A percentile compares a stretch with the other conserved stretches of the same genome.
Evolutionary conservation across 2,329 filamentous ascomycete species (phyloP).

Genomic region (Cytospora paraplurivora): DNA sequence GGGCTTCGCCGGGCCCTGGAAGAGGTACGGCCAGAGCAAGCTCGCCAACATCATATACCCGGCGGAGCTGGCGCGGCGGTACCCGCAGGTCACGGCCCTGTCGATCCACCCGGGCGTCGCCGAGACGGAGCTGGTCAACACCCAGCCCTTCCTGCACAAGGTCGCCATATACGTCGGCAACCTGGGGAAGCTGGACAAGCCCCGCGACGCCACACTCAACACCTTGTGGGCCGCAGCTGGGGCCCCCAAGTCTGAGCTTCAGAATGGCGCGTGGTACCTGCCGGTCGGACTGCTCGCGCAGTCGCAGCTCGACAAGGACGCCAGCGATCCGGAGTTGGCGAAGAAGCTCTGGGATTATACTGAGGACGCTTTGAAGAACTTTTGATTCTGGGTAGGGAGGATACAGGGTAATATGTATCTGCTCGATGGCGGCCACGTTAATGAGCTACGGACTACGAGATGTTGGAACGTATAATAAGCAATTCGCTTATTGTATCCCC

Average conservation of each 20-base stretch:
- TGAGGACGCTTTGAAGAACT: neutral
- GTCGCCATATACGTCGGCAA: neutral
- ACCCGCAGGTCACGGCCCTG: slow-evolving; percentile 42
- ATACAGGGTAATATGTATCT: too few relatives aligned
- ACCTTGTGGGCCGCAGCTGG: neutral
- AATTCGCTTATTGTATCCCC: too few relatives aligned
- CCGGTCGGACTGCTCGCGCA: neutral
- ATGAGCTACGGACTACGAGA: too few relatives aligned
- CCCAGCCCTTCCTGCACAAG: neutral
- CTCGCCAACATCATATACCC: slow-evolving; percentile 48
- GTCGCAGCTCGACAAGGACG: neutral
- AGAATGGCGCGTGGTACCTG: neutral
- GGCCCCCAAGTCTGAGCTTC: neutral
- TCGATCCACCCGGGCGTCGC: slow-evolving; percentile 46
- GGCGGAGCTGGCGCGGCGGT: slow-evolving; percentile 39
- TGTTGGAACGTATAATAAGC: too few relatives aligned
- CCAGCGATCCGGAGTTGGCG: neutral
- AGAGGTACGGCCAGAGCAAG: slow-evolving; percentile 49
- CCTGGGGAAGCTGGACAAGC: neutral
- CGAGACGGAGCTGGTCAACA: slow-evolving; percentile 35
- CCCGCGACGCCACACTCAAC: neutral
- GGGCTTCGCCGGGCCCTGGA: slow-evolving; percentile 23
- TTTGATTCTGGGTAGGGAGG: neutral
- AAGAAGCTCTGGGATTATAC: neutral
- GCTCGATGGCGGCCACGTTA: too few relatives aligned